Percentiles rank a stretch among this genome's conserved stretches.
Conservation (phyloP, 306 rosid genomes). For the Medicago lupulina region DNA sequence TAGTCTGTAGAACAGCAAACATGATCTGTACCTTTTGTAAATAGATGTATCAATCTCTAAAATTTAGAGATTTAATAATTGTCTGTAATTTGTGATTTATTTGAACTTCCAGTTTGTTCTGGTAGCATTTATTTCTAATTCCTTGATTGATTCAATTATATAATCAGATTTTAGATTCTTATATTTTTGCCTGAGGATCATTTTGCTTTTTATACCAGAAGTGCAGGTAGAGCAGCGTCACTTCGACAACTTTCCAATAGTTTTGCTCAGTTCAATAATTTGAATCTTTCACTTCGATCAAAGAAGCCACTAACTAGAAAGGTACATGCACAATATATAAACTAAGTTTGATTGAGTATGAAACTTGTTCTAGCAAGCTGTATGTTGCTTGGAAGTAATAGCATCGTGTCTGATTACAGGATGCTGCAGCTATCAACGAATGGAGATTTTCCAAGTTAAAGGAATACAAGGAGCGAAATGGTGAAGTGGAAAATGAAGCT, state of each 20-base stretch:
- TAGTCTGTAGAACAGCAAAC: background rate
- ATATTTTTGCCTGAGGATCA: conserved; percentile 13
- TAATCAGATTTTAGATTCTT: conserved; percentile 31
- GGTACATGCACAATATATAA: conserved; percentile 55
- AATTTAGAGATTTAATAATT: background rate
- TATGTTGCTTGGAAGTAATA: conserved; percentile 41
- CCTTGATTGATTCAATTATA: conserved; percentile 29
- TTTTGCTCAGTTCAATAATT: conserved; percentile 88
- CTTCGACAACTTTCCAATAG: conserved; percentile 85
- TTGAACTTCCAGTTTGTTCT: conserved; percentile 33
- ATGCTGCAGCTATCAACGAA: conserved; percentile 82
- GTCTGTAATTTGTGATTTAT: conserved; percentile 24
- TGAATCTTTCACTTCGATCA: conserved; percentile 74
- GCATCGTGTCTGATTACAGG: conserved; percentile 63
- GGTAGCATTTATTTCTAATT: background rate
- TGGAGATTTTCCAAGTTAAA: conserved; percentile 95
- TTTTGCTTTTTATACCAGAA: conserved; percentile 62
- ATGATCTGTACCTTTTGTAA: background rate
- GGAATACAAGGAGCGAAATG: conserved; percentile 71
- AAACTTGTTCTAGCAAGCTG: conserved; percentile 19
- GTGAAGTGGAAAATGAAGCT: conserved; percentile 87
- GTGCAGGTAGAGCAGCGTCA: conserved; percentile 76
- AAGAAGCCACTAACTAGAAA: conserved; percentile 87
- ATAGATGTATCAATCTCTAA: background rate
- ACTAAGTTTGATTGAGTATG: conserved; percentile 14